Conservation (phyloP, 2,329 filamentous ascomycete species). For the Penicillium sp. region DNA sequence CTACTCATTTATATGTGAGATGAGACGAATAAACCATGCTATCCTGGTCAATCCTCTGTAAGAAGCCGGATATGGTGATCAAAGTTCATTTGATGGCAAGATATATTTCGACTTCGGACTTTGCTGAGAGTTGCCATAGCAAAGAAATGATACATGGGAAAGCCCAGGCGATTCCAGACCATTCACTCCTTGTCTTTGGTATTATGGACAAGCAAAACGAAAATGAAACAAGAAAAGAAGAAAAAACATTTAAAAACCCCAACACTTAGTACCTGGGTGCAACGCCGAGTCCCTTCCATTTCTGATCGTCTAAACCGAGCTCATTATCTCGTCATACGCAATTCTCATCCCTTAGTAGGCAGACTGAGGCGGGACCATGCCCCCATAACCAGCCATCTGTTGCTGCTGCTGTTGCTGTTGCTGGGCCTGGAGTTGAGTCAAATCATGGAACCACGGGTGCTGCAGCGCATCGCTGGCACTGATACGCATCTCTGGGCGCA, state of each 20-base stretch:
- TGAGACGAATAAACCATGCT: neutral
- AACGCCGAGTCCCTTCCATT: slow-evolving; percentile 33
- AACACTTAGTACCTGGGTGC: slow-evolving; percentile 20
- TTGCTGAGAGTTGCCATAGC: neutral
- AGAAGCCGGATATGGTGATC: neutral
- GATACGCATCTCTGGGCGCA: slow-evolving; percentile 87
- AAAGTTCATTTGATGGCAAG: slow-evolving; percentile 29
- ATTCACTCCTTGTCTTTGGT: neutral
- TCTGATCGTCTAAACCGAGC: slow-evolving; percentile 28
- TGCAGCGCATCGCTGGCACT: slow-evolving; percentile 81
- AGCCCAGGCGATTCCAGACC: neutral
- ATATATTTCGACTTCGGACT: neutral
- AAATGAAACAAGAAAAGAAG: slow-evolving; percentile 1
- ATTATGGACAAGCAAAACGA: neutral
- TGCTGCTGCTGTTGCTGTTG: slow-evolving; percentile 42
- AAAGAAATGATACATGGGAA: neutral
- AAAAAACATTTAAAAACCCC: slow-evolving; percentile 13
- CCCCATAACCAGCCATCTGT: slow-evolving; percentile 41
- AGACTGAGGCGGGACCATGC: slow-evolving; percentile 38
- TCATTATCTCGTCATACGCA: slow-evolving; percentile 30
- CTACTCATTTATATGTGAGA: neutral
- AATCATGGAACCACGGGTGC: slow-evolving; percentile 86
- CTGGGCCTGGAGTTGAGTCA: slow-evolving; percentile 56
- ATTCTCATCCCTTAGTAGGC: slow-evolving; percentile 28
- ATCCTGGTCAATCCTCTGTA: neutral